Evolutionary conservation across 352 stramenopile genomes (phyloP).

Genomic region (Phytopythium oedochilum): DNA sequence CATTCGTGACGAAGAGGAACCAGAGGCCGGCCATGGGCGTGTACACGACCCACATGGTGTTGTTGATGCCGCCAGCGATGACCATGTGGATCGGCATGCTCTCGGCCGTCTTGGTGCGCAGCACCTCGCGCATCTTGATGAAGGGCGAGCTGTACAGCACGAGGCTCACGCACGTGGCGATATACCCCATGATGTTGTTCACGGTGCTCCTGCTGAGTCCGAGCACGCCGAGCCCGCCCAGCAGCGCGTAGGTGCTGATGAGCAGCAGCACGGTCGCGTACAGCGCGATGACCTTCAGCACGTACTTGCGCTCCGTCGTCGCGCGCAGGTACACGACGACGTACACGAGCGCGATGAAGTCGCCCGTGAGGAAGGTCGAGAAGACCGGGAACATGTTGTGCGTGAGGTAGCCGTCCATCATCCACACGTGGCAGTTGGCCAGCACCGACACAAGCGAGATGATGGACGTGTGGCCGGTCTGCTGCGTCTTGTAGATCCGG

Average conservation of each 20-base stretch:
- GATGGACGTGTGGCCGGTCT: constrained; percentile 33
- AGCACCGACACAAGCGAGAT: constrained; percentile 37
- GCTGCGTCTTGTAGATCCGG: constrained; percentile 35
- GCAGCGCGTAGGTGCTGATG: constrained; percentile 36
- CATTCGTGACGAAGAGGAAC: constrained; percentile 59
- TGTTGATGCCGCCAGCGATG: constrained; percentile 43
- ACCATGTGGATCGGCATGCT: constrained; percentile 59
- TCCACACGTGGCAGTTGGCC: constrained; percentile 41
- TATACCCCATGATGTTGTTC: constrained; percentile 29
- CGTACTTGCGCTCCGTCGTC: constrained; percentile 15
- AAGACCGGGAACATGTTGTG: constrained; percentile 35
- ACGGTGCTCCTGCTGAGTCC: constrained; percentile 22
- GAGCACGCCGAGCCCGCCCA: constrained; percentile 18
- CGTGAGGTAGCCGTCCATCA: constrained; percentile 34
- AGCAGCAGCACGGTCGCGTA: constrained; percentile 18
- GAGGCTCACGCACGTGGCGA: constrained; percentile 30
- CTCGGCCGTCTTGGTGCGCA: constrained; percentile 40
- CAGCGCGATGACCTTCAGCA: constrained; percentile 12
- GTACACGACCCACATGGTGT: constrained; percentile 52
- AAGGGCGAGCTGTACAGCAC: constrained; percentile 60
- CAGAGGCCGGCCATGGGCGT: constrained; percentile 25
- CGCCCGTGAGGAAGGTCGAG: constrained; percentile 23
- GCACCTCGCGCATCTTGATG: constrained; percentile 37
- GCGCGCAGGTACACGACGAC: constrained; percentile 22
- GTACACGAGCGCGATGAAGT: constrained; percentile 25